phyloP scores from a whole-genome alignment of 2,329 filamentous ascomycete genomes.

The Colletotrichum melonis region DNA sequence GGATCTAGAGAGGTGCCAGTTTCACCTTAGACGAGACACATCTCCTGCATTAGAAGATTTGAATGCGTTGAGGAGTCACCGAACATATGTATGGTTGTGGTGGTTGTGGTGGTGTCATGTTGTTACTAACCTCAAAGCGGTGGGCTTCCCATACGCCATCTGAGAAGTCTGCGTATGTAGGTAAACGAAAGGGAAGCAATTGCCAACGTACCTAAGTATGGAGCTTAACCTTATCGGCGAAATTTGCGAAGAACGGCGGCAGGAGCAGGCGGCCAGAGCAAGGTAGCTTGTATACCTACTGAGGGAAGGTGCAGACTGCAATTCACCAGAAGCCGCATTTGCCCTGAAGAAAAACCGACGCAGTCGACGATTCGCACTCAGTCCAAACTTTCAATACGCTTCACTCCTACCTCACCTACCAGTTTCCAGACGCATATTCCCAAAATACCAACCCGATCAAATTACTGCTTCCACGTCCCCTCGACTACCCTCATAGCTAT shows the following conservation, averaged over 20 bases:
- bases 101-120: background rate
- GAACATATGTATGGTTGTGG: background rate
- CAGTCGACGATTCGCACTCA: background rate
- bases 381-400: background rate
- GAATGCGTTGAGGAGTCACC: no score
- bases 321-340: background rate
- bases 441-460: no score
- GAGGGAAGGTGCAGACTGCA: background rate
- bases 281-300: background rate
- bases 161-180: background rate
- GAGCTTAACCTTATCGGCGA: background rate
- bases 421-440: no score
- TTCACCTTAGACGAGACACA: background rate
- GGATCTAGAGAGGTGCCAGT: background rate
- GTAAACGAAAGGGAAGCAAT: background rate
- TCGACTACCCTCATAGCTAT: no score
- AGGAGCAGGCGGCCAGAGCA: background rate
- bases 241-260: background rate
- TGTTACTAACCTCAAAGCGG: background rate
- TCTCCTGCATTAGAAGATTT: background rate
- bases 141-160: background rate
- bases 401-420: background rate
- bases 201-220: background rate
- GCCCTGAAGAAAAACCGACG: background rate
- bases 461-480: no score